Conservation (phyloP, 1,284 basidiomycete genomes). For the Apiotrichum domesticum region DNA sequence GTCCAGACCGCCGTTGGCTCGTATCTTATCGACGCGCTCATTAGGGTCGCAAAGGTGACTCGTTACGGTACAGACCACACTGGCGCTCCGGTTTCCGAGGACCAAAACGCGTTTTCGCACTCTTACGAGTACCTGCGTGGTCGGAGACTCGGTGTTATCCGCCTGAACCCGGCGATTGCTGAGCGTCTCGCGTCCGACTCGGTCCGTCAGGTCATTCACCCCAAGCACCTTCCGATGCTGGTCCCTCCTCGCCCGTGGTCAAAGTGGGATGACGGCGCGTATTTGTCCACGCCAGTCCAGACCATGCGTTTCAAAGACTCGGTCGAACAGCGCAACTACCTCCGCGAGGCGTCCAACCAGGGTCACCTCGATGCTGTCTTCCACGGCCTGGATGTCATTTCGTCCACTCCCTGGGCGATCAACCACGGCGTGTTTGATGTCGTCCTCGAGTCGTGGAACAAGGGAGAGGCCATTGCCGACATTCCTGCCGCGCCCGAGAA, state of each 20-base stretch:
- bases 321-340: slow-evolving; percentile 75
- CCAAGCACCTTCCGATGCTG: slow-evolving; percentile 93
- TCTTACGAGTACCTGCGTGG: slow-evolving; percentile 90
- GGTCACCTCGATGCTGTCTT: slow-evolving; percentile 81
- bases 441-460: slow-evolving; percentile 76
- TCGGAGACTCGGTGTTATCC: slow-evolving; percentile 83
- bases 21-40: slow-evolving; percentile 73
- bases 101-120: slow-evolving; percentile 87
- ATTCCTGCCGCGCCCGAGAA: slow-evolving; percentile 59
- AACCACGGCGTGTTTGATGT: slow-evolving; percentile 71
- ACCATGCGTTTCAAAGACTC: slow-evolving; percentile 93
- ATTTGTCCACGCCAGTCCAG: slow-evolving; percentile 60
- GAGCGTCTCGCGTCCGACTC: slow-evolving; percentile 73
- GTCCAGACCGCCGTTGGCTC: slow-evolving; percentile 74
- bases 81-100: slow-evolving; percentile 56
- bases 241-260: slow-evolving; percentile 86
- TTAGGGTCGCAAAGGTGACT: slow-evolving; percentile 75
- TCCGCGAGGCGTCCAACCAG: slow-evolving; percentile 66
- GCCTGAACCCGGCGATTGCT: slow-evolving; percentile 74
- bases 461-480: slow-evolving; percentile 65
- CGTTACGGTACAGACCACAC: slow-evolving; percentile 50
- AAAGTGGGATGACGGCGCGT: slow-evolving; percentile 71
- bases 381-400: slow-evolving; percentile 83
- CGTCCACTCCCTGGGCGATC: slow-evolving; percentile 85
- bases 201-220: slow-evolving; percentile 72